Evolutionary conservation across 805 yeast genomes (phyloP).

Genomic region (Candida sakaeoensis): DNA sequence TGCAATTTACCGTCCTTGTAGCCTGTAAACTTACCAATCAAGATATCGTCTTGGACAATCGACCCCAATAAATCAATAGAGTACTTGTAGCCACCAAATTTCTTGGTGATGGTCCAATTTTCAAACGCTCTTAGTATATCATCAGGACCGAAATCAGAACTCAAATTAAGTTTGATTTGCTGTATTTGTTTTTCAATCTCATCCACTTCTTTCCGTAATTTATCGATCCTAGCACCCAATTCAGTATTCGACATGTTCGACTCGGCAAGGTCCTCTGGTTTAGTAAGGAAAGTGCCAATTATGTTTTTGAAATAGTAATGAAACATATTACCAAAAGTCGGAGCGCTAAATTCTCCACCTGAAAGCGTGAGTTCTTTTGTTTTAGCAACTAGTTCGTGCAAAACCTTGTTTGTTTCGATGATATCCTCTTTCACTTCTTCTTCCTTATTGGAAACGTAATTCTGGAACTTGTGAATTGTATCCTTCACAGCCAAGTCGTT

Average conservation of each 20-base stretch:
- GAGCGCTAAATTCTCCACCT: constrained; percentile 9
- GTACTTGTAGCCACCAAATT: constrained; percentile 70
- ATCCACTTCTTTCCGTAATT: constrained; percentile 15
- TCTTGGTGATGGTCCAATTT: constrained; percentile 43
- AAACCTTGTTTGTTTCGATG: constrained; percentile 12
- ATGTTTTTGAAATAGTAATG: constrained; percentile 20
- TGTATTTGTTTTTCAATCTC: constrained; percentile 13
- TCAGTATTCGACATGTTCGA: constrained; percentile 7
- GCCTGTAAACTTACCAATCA: constrained; percentile 46
- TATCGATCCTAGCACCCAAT: constrained; percentile 12
- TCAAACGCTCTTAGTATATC: constrained; percentile 61
- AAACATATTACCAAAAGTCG: constrained; percentile 21
- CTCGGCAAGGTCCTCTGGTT: constrained; percentile 1
- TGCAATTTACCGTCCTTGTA: constrained; percentile 28
- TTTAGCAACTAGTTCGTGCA: constrained; percentile 19
- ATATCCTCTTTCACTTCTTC: constrained; percentile 8
- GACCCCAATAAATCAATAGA: constrained; percentile 55
- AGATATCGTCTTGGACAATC: constrained; percentile 51
- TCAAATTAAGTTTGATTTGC: constrained; percentile 20
- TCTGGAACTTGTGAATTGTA: constrained; percentile 55
- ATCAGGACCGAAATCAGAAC: constrained; percentile 50
- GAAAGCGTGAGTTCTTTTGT: constrained; percentile 10
- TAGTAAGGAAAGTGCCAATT: constrained; percentile 5
- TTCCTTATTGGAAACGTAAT: constrained; percentile 41
- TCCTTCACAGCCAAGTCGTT: constrained; percentile 84